A percentile compares a stretch with the other conserved stretches of the same genome.
Evolutionary conservation across 2,329 filamentous ascomycete genomes (phyloP).

Genomic region (Fonsecaea erecta): DNA sequence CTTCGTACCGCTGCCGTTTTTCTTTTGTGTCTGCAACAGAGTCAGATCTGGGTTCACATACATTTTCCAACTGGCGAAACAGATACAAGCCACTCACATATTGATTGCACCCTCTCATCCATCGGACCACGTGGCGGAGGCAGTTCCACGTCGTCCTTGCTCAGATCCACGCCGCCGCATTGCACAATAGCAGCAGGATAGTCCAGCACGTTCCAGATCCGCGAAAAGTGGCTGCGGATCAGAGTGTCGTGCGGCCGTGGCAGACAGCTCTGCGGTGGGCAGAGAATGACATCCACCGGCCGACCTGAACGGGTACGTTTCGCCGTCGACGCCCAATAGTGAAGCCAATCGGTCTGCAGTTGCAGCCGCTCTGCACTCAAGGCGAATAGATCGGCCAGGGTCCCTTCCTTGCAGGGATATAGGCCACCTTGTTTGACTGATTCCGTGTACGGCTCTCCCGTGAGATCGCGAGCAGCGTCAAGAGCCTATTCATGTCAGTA

Average conservation of each 20-base stretch:
- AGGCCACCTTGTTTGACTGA: neutral
- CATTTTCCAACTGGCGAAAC: neutral
- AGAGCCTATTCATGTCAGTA: conserved; percentile 56
- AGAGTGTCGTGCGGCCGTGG: neutral
- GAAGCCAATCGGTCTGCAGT: conserved; percentile 52
- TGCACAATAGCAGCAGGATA: conserved; percentile 45
- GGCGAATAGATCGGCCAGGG: conserved; percentile 39
- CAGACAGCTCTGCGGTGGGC: conserved; percentile 45
- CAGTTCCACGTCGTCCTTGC: neutral
- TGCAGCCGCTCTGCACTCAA: conserved; percentile 44
- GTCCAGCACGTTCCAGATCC: conserved; percentile 65
- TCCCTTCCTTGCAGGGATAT: conserved; percentile 38
- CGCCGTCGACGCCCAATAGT: conserved; percentile 63
- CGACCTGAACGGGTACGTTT: conserved; percentile 67
- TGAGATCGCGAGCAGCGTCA: neutral
- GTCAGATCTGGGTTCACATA: neutral
- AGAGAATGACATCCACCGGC: conserved; percentile 65
- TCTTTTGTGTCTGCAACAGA: neutral
- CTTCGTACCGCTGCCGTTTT: neutral
- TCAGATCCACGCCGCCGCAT: neutral
- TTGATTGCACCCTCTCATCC: neutral
- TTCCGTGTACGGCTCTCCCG: neutral
- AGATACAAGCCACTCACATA: neutral
- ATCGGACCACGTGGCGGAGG: neutral
- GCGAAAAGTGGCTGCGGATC: neutral